These are phyloP conservation scores for Capsicum chinense DNA, from an alignment of 257 asterid species.

Conservation along the genomic window DNA sequence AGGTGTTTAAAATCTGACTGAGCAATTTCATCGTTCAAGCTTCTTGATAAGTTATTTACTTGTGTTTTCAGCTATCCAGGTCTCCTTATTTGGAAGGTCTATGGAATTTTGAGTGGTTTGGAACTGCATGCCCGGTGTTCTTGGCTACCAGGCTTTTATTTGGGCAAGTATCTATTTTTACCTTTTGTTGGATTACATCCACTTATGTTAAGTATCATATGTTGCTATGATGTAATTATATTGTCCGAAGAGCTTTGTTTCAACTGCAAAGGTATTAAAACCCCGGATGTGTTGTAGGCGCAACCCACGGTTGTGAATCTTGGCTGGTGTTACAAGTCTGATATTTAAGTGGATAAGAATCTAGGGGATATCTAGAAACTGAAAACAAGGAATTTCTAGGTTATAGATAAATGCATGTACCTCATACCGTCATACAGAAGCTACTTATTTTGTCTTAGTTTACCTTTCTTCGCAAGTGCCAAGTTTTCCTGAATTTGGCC, in stretches of 20 bases:
- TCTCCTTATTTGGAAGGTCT: slow-evolving; percentile 73
- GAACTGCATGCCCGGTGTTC: slow-evolving; percentile 69
- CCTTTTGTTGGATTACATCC: background rate
- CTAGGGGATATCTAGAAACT: background rate
- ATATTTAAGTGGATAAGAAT: background rate
- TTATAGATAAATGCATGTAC: background rate
- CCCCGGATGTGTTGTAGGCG: background rate
- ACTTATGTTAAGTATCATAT: background rate
- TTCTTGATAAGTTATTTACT: slow-evolving; percentile 23
- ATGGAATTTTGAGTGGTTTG: slow-evolving; percentile 85
- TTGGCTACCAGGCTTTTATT: slow-evolving; percentile 65
- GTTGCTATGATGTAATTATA: background rate
- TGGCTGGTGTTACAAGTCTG: background rate
- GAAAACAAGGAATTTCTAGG: background rate
- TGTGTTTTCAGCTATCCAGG: slow-evolving; percentile 56
- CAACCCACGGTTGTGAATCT: background rate
- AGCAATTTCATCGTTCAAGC: slow-evolving; percentile 11
- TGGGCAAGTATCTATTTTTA: slow-evolving; percentile 49
- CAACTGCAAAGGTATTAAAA: background rate
- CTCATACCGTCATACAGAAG: background rate
- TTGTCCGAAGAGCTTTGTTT: background rate
- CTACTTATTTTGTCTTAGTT: background rate
- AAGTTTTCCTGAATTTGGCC: background rate
- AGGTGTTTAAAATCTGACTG: slow-evolving; percentile 42
- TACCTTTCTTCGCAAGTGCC: background rate